Evolutionary conservation across 2,329 filamentous ascomycete genomes (phyloP).

Genomic region (Lachnellula hyalina): DNA sequence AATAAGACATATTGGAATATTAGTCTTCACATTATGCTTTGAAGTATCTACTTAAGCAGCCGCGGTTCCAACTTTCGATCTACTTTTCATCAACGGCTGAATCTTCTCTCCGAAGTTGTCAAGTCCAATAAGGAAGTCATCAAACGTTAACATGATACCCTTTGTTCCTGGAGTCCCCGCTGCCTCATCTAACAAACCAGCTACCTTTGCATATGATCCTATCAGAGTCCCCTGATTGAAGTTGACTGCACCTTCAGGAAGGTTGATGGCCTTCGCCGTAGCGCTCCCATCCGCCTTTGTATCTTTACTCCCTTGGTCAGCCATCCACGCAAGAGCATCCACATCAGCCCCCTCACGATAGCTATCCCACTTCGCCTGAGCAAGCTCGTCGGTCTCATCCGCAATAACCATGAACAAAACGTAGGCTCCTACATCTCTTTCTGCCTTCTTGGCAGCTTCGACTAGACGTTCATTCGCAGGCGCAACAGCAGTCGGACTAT

Average conservation of each 20-base stretch:
- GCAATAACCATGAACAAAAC: conserved; percentile 33
- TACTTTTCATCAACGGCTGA: conserved; percentile 33
- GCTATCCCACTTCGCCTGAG: conserved; percentile 30
- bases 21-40: neutral
- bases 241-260: conserved; percentile 31
- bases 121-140: conserved; percentile 30
- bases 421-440: conserved; percentile 32
- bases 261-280: conserved; percentile 24
- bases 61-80: conserved; percentile 10
- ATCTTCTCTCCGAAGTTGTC: conserved; percentile 32
- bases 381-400: conserved; percentile 30
- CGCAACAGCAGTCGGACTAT: conserved; percentile 28
- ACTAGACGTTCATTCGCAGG: conserved; percentile 26
- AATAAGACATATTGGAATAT: too few relatives aligned
- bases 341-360: conserved; percentile 31
- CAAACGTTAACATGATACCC: conserved; percentile 33
- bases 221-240: conserved; percentile 31
- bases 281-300: conserved; percentile 29
- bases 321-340: conserved; percentile 32
- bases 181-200: conserved; percentile 31
- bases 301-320: conserved; percentile 30
- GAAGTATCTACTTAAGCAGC: neutral
- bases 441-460: conserved; percentile 26
- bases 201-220: conserved; percentile 28
- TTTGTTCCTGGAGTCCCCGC: conserved; percentile 30